Conservation (phyloP, 768 basidiomycete species). For the Suillus subalutaceus region DNA sequence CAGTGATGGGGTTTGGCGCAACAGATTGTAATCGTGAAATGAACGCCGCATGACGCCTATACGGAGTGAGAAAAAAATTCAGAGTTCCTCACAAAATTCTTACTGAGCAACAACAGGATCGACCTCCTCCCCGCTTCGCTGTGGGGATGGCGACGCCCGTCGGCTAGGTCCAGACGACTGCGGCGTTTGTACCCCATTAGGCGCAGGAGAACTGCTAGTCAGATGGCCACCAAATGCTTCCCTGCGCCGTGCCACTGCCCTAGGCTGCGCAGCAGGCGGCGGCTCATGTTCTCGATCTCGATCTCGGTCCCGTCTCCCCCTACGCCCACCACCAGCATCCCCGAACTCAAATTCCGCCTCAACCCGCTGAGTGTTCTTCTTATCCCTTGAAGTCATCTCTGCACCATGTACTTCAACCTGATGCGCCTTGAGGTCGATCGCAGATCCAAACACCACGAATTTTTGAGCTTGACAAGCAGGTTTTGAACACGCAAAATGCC, state of each 20-base stretch:
- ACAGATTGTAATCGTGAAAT: slow-evolving; percentile 62
- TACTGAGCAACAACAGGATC: slow-evolving; percentile 63
- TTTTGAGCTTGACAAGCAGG: slow-evolving; percentile 78
- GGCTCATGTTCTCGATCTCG: slow-evolving; percentile 57
- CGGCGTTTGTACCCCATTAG: slow-evolving; percentile 15
- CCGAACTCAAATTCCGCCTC: slow-evolving; percentile 70
- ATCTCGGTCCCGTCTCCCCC: slow-evolving; percentile 47
- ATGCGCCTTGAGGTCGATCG: slow-evolving; percentile 90
- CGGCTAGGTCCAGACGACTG: slow-evolving; percentile 26
- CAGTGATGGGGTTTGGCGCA: slow-evolving; percentile 58
- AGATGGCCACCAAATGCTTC: slow-evolving; percentile 65
- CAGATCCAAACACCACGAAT: slow-evolving; percentile 91
- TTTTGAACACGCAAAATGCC: slow-evolving; percentile 80
- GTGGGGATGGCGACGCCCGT: slow-evolving; percentile 36
- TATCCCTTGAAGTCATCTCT: slow-evolving; percentile 71
- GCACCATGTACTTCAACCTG: slow-evolving; percentile 82
- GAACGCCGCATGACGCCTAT: slow-evolving; percentile 70
- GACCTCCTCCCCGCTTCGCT: slow-evolving; percentile 37
- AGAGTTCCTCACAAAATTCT: slow-evolving; percentile 24
- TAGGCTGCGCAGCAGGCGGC: slow-evolving; percentile 37
- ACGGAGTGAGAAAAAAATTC: slow-evolving; percentile 6
- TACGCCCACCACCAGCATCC: slow-evolving; percentile 52
- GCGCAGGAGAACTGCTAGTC: slow-evolving; percentile 42
- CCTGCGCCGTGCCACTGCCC: slow-evolving; percentile 48
- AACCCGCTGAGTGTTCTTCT: slow-evolving; percentile 67